These are phyloP conservation scores for Suhomyces taliae DNA, from an alignment of 1,139 yeast species.

Conservation along the genomic window DNA sequence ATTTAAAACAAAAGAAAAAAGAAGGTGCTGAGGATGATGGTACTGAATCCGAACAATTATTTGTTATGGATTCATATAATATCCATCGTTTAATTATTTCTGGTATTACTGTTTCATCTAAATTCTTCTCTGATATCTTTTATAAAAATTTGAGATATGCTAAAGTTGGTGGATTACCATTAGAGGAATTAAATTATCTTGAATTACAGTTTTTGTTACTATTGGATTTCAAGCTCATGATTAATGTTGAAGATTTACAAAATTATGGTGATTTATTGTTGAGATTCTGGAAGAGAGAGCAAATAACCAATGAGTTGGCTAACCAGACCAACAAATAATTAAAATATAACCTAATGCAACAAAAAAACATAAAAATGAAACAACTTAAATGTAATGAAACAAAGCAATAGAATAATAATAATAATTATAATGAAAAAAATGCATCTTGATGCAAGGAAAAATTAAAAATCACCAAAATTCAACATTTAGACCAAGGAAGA, in stretches of 20 bases:
- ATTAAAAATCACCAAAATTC: too few relatives aligned
- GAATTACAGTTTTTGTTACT: conserved; percentile 85
- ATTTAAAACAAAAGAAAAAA: conserved; percentile 31
- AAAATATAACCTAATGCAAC: too few relatives aligned
- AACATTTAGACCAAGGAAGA: too few relatives aligned
- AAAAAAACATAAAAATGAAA: too few relatives aligned
- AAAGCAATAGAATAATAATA: too few relatives aligned
- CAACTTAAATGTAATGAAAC: too few relatives aligned
- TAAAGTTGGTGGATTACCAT: conserved; percentile 94
- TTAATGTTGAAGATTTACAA: conserved; percentile 87
- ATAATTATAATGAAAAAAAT: too few relatives aligned
- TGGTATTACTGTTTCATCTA: conserved; percentile 95
- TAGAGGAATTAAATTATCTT: conserved; percentile 88
- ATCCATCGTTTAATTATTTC: conserved; percentile 91
- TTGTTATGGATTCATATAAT: conserved; percentile 94
- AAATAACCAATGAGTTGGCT: conserved; percentile 40
- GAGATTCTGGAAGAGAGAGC: conserved; percentile 80
- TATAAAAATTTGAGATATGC: conserved; percentile 96
- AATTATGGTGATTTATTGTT: conserved; percentile 84
- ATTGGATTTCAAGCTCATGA: conserved; percentile 83
- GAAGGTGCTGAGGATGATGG: conserved; percentile 12
- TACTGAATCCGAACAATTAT: conserved; percentile 53
- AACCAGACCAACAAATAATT: neutral
- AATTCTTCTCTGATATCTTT: conserved; percentile 93
- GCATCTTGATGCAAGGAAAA: too few relatives aligned